Conservation (phyloP, 164 flowering plant species). For the Sedum album region DNA sequence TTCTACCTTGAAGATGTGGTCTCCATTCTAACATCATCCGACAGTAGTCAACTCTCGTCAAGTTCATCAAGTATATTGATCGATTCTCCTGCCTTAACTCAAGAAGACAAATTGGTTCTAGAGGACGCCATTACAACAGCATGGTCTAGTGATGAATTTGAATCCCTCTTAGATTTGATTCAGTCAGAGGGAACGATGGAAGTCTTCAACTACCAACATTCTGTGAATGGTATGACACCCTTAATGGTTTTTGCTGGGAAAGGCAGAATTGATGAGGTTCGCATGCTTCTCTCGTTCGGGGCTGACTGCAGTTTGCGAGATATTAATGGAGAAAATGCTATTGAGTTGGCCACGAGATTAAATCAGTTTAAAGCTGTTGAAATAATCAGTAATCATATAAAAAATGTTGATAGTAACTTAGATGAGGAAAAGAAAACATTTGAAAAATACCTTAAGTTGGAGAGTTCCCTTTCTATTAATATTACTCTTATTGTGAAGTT, state of each 20-base stretch:
- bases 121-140: slow-evolving; percentile 84
- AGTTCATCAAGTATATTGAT: slow-evolving; percentile 10
- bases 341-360: slow-evolving; percentile 61
- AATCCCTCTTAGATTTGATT: slow-evolving; percentile 59
- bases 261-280: slow-evolving; percentile 75
- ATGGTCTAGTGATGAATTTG: slow-evolving; percentile 73
- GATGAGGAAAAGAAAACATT: slow-evolving; percentile 39
- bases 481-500: slow-evolving; percentile 60
- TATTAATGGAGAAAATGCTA: slow-evolving; percentile 66
- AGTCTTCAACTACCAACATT: slow-evolving; percentile 71
- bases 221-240: slow-evolving; percentile 66
- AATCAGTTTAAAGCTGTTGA: slow-evolving; percentile 51
- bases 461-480: slow-evolving; percentile 59
- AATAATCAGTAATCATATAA: slow-evolving; percentile 43
- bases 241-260: slow-evolving; percentile 87
- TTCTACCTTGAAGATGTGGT: slow-evolving; percentile 87
- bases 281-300: slow-evolving; percentile 84
- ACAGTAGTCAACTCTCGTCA: slow-evolving; percentile 35
- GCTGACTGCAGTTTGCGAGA: slow-evolving; percentile 52
- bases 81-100: slow-evolving; percentile 29
- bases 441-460: slow-evolving; percentile 52
- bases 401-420: slow-evolving; percentile 23
- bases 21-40: slow-evolving; percentile 39
- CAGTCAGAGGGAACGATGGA: slow-evolving; percentile 42
- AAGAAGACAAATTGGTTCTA: slow-evolving; percentile 48